Base-by-base conservation (phyloP, 768 basidiomycete genomes). In the Chalciporus chontae region DNA sequence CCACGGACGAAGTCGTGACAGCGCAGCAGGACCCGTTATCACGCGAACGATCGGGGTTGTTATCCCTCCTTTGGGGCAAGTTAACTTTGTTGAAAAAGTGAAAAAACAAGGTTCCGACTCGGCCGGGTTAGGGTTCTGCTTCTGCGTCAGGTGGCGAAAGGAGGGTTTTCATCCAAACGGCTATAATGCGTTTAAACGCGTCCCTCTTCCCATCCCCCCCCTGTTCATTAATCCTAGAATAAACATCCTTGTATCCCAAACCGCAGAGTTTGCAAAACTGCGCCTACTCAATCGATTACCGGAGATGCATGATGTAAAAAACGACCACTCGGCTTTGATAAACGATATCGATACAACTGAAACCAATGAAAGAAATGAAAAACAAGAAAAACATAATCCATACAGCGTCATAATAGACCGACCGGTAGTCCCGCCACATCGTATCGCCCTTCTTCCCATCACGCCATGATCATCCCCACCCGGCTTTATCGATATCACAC, bases 51-150 rank as follows among this genome's bases (percentile, higher is more conserved):
- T 48, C 55, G 42, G 21, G 7, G 48, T 42, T n/a, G n/a, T 32
- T 15, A 31, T 40, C 36, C 43, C 45, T 43, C 40, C 24, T 43
- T 41, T 42, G 17, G 29, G 29, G n/a, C 29, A 31, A 13, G 29
- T 13, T 2, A 29, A 21, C 21, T 21, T 21, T 2, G 21, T 29
- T 29, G 27, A 2, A 29, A n/a, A 29, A 32, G 32, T 32, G 14
- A 32, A 40, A 42, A 52, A 64, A 58, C 62, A 66, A 66, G 64
- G 62, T 64, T 64, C 62, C 64, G 62, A 47, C 45, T 39, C 38
- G 13, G 43, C 52, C 62, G 62, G 58, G 37, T 58, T 63, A 48
- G 44, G 21, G 21, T 37, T 49, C 47, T 27, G 32, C 62, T 62
- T 59, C 53, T 52, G 55, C 40, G n/a, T n/a, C 53, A 61, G 38